Evolutionary conservation across 441 rosid genomes (phyloP).

Genomic region (Populus tomentosa): DNA sequence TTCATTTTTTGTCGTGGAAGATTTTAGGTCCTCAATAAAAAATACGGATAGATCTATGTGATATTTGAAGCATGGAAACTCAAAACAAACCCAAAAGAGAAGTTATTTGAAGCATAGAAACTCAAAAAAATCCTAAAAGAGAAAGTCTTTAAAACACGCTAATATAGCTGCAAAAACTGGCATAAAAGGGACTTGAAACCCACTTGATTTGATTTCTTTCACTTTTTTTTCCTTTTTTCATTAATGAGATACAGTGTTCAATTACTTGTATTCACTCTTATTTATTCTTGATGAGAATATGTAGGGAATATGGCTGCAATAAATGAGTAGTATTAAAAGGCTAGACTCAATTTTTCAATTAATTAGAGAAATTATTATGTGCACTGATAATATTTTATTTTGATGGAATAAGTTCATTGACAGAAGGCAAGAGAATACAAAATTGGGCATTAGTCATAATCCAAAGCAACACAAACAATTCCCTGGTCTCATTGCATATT

Average conservation of each 20-base stretch:
- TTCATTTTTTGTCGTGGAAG: slow-evolving; percentile 35
- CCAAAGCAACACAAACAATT: neutral
- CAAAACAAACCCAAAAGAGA: neutral
- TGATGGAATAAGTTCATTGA: neutral
- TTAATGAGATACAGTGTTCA: neutral
- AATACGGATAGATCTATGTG: slow-evolving; percentile 3
- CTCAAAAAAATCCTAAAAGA: neutral
- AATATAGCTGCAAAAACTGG: neutral
- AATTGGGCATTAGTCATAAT: neutral
- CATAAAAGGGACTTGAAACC: neutral
- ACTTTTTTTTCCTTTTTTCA: neutral
- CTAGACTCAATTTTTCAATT: neutral
- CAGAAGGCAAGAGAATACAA: neutral
- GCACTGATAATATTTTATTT: neutral
- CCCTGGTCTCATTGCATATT: neutral
- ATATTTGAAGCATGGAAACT: slow-evolving; percentile 11
- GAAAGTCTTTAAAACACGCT: neutral
- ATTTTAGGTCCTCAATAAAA: slow-evolving; percentile 14
- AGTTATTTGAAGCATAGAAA: slow-evolving; percentile 14
- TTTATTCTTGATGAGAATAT: neutral
- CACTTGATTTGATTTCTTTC: neutral
- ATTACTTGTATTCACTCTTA: neutral
- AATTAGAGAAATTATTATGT: neutral
- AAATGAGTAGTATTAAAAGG: neutral
- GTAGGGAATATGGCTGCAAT: neutral